Conservation (phyloP, 2,329 filamentous ascomycete species). For the Coleophoma crateriformis region DNA sequence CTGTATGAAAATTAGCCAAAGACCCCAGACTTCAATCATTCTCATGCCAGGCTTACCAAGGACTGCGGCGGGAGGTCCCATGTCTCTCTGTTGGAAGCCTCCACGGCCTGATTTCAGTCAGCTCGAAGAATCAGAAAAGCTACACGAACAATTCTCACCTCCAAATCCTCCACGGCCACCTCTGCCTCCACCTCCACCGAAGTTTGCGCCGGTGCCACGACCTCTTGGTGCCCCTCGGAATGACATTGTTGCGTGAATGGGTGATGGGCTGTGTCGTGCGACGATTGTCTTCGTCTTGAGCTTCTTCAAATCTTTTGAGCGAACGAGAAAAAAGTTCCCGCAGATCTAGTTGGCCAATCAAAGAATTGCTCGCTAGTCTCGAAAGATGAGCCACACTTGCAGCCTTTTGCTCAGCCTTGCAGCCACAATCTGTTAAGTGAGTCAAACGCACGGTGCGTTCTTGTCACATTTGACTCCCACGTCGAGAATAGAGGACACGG, state of each 20-base stretch:
- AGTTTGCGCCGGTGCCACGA: constrained; percentile 42
- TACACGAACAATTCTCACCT: constrained; percentile 11
- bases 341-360: too few species aligned
- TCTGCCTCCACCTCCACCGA: constrained; percentile 38
- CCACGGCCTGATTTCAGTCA: constrained; percentile 44
- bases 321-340: neutral
- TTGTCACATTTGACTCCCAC: too few species aligned
- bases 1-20: constrained; percentile 34
- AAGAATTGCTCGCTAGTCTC: too few species aligned
- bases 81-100: constrained; percentile 54
- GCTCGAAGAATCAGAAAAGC: constrained; percentile 2
- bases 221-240: constrained; percentile 54
- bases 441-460: too few species aligned
- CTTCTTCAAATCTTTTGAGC: constrained; percentile 6
- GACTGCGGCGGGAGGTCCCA: constrained; percentile 57
- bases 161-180: constrained; percentile 43
- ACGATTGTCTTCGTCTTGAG: constrained; percentile 14
- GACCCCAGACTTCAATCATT: neutral
- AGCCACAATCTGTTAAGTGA: constrained; percentile 1
- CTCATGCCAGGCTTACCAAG: constrained; percentile 36
- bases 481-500: too few species aligned
- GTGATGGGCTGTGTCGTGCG: neutral
- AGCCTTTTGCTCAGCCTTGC: neutral
- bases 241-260: constrained; percentile 34
- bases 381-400: neutral